Percentiles rank a stretch among this genome's conserved stretches.
Evolutionary conservation across 169 alveolate genomes (phyloP).

Genomic region (Plasmodium berghei): DNA sequence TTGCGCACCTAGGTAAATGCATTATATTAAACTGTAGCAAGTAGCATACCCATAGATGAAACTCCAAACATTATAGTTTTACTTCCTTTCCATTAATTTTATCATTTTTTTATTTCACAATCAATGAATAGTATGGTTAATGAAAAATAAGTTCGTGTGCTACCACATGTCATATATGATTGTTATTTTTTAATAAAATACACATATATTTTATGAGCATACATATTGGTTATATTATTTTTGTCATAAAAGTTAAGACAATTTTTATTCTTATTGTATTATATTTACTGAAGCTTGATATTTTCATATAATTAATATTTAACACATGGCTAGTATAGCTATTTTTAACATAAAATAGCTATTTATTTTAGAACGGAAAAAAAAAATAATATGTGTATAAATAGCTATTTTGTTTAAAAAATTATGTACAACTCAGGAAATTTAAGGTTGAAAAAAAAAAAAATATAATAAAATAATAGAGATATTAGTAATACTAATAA

Average conservation of each 20-base stretch:
- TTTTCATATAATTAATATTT: not conserved
- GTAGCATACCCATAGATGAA: too few relatives aligned
- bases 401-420: conserved; percentile 4
- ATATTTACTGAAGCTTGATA: too few relatives aligned
- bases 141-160: not conserved
- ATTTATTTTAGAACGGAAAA: conserved; percentile 1
- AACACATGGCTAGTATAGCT: not conserved
- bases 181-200: not conserved
- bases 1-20: too few relatives aligned
- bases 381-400: conserved; percentile 5
- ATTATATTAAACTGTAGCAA: too few relatives aligned
- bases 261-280: too few relatives aligned
- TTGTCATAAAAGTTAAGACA: too few relatives aligned
- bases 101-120: too few relatives aligned
- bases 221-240: not conserved
- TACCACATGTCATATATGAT: not conserved
- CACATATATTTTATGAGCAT: not conserved
- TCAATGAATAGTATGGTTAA: too few relatives aligned
- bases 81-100: too few relatives aligned
- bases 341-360: not conserved
- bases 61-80: too few relatives aligned
- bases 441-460: conserved; percentile 21
- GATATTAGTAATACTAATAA: too few relatives aligned
- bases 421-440: conserved; percentile 33
- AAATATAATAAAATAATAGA: not conserved